Evolutionary conservation across 2,329 filamentous ascomycete species (phyloP), one percentile per base, ranked within the genome.

Genomic region (Penicillium polonicum): DNA sequence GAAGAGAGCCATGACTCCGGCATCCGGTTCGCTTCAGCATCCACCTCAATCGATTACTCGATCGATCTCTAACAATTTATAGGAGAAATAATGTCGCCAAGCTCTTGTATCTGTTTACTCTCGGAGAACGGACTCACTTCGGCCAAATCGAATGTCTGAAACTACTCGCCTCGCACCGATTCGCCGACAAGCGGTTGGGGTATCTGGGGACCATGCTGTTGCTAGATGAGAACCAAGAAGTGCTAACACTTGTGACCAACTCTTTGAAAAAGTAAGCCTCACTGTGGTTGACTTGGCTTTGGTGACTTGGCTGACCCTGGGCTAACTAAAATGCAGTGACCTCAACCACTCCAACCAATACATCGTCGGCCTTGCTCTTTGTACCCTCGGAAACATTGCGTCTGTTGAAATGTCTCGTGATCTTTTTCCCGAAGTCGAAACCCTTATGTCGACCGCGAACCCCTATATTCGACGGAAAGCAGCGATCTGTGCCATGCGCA

Each of bases 61-160:
- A 49, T 43, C 54, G 43, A 39, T 38, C 41, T 64, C 66, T 75
- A 63, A 75, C 61, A 49, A 45, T 49, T 49, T 55, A 57, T 76
- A 97, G 93, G 79, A 88, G 94, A 74, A 99, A 99, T 82, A 99
- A 99, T 84, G 94, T 99, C 69, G 92, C 94, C 59, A 99, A 99
- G 78, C 86, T 99, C 36, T 85, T 99, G 39, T 99, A 99, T 75
- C 90, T 99, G 60, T 99, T 99, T 77, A 99, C 94, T 1, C 84
- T 99, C 42, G 94, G 94, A 64, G 94, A 99, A 79, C 86, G 94
- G 70, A 99, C 94, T 57, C 94, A 99, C 78, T 99, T 99, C 74
- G 94, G 94, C 51, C 94, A 99, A 82, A 99, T 99, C 73, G 94
- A 99, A 85, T 99, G 94, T 77, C 84, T 99, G 71, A 99, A 99